Evolutionary conservation across 345 rosid species (phyloP).

Genomic region (Hibiscus mutabilis): DNA sequence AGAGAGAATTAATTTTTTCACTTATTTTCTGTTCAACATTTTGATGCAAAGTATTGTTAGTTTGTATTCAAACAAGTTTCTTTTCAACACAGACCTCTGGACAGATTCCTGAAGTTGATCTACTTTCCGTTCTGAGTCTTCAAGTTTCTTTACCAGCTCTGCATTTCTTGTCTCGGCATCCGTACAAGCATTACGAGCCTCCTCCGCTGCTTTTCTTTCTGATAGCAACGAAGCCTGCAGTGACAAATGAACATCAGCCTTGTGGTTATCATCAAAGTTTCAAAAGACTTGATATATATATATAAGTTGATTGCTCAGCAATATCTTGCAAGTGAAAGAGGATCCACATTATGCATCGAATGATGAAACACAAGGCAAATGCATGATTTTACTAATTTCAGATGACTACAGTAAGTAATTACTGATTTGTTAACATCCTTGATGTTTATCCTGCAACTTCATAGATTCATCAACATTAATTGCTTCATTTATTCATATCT

Average conservation of each 20-base stretch:
- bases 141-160: constrained; percentile 71
- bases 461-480: background rate
- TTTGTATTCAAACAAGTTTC: background rate
- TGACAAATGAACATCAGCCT: background rate
- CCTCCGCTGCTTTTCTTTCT: constrained; percentile 60
- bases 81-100: constrained; percentile 66
- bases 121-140: constrained; percentile 61
- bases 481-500: background rate
- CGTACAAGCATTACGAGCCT: constrained; percentile 46
- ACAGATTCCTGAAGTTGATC: constrained; percentile 95
- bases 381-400: background rate
- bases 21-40: background rate
- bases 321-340: background rate
- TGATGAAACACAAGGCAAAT: background rate
- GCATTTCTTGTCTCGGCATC: constrained; percentile 63
- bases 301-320: background rate
- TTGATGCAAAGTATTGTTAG: background rate
- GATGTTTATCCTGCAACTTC: constrained; percentile 1
- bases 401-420: background rate
- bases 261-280: background rate
- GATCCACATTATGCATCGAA: background rate
- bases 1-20: background rate
- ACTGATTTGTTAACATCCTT: background rate
- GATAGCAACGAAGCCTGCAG: constrained; percentile 61
- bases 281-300: background rate